These are phyloP conservation scores for Neurospora sp. DNA, from an alignment of 495 filamentous ascomycete genomes.

Conservation along the genomic window DNA sequence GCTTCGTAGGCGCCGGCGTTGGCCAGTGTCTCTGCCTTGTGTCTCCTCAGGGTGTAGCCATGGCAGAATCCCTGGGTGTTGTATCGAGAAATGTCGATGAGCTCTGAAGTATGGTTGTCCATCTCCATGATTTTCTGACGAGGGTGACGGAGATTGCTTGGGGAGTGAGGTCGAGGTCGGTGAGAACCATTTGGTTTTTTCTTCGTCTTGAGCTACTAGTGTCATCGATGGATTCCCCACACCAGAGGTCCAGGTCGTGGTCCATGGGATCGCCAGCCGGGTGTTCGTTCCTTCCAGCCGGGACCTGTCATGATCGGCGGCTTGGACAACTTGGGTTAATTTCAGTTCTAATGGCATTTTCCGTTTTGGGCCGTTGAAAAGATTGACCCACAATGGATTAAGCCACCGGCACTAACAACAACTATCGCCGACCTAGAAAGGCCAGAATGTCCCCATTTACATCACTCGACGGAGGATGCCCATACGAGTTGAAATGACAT, in stretches of 20 bases:
- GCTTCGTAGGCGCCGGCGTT: constrained; percentile 5
- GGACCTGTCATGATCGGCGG: neutral
- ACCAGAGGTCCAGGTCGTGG: no score
- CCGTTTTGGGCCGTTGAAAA: no score
- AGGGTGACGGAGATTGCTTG: neutral
- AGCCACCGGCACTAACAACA: no score
- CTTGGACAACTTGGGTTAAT: neutral
- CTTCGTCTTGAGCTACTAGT: no score
- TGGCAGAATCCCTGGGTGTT: neutral
- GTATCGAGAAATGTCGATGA: constrained; percentile 1
- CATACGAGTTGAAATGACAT: no score
- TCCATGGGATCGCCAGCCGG: neutral
- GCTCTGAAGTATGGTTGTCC: neutral
- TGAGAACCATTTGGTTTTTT: neutral
- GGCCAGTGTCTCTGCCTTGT: neutral
- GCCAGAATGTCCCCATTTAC: neutral
- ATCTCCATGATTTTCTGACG: neutral
- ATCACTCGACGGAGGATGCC: no score
- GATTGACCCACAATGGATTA: no score
- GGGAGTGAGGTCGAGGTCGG: neutral
- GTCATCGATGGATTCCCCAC: no score
- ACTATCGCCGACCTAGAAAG: no score
- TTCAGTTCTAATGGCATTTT: no score
- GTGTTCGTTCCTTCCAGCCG: neutral
- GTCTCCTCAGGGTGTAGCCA: neutral